These are phyloP conservation scores for Flaveria sonorensis DNA, from an alignment of 129 eudicot species.

Conservation along the genomic window DNA sequence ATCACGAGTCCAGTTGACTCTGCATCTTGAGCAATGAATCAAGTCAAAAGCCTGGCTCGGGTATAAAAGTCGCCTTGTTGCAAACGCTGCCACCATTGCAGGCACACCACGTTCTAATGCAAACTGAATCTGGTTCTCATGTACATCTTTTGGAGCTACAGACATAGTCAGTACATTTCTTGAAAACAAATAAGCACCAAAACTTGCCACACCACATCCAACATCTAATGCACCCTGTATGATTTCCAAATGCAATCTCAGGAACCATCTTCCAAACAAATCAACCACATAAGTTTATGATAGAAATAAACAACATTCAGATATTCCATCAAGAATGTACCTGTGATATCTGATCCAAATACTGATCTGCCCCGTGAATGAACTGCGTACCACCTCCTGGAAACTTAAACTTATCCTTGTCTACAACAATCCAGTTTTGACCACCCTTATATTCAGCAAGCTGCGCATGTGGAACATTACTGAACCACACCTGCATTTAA, in stretches of 20 bases:
- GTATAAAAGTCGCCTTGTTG: conserved; percentile 72
- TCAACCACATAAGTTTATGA: neutral
- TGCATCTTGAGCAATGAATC: conserved; percentile 96
- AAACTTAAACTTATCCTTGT: conserved; percentile 90
- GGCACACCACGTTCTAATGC: conserved; percentile 99
- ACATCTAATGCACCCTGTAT: conserved; percentile 82
- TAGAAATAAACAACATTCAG: conserved; percentile 16
- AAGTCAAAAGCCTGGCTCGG: conserved; percentile 96
- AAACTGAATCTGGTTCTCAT: conserved; percentile 96
- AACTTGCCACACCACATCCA: conserved; percentile 99
- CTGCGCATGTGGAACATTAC: conserved; percentile 96
- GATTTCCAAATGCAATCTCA: conserved; percentile 80
- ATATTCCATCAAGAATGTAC: conserved; percentile 32
- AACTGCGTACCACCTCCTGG: conserved; percentile 99
- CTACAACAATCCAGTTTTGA: conserved; percentile 83
- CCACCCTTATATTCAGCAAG: conserved; percentile 97
- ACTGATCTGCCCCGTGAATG: conserved; percentile 91
- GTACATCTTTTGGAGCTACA: conserved; percentile 97
- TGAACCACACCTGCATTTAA: conserved; percentile 77
- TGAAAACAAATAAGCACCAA: conserved; percentile 85
- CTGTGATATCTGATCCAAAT: conserved; percentile 93
- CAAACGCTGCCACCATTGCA: conserved; percentile 97
- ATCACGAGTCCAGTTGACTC: conserved; percentile 99
- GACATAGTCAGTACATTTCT: conserved; percentile 85
- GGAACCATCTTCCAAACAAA: conserved; percentile 71